These are phyloP conservation scores for Kokia cookei DNA, from an alignment of 441 rosid genomes.

Conservation along the genomic window DNA sequence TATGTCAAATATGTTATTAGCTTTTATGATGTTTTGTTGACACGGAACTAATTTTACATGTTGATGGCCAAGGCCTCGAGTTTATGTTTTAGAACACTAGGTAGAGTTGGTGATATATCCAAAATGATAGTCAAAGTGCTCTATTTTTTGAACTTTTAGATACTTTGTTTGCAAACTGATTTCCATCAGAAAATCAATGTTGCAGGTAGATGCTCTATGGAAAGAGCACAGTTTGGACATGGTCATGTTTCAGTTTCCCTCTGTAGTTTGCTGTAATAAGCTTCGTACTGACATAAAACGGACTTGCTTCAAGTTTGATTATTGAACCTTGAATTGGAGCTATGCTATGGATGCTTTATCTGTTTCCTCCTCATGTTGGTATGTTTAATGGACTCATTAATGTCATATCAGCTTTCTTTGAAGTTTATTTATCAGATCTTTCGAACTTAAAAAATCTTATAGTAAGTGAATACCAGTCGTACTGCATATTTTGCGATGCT, in stretches of 20 bases:
- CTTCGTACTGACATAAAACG: not conserved
- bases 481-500: no score
- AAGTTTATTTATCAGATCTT: not conserved
- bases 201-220: not conserved
- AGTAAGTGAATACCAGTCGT: not conserved
- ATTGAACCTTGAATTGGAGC: not conserved
- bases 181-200: not conserved
- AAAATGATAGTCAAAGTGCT: not conserved
- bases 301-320: not conserved
- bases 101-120: not conserved
- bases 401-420: not conserved
- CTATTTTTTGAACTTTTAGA: not conserved
- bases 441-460: not conserved
- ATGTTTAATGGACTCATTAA: not conserved
- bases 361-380: not conserved
- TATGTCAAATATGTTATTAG: not conserved
- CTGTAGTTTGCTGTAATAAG: constrained; percentile 1
- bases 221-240: not conserved
- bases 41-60: not conserved
- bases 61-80: not conserved
- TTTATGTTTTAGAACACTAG: not conserved
- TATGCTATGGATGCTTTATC: not conserved
- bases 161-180: not conserved
- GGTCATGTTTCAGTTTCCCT: not conserved
- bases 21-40: not conserved